Conservation (phyloP, 2,329 filamentous ascomycete genomes). For the Cadophora malorum region DNA sequence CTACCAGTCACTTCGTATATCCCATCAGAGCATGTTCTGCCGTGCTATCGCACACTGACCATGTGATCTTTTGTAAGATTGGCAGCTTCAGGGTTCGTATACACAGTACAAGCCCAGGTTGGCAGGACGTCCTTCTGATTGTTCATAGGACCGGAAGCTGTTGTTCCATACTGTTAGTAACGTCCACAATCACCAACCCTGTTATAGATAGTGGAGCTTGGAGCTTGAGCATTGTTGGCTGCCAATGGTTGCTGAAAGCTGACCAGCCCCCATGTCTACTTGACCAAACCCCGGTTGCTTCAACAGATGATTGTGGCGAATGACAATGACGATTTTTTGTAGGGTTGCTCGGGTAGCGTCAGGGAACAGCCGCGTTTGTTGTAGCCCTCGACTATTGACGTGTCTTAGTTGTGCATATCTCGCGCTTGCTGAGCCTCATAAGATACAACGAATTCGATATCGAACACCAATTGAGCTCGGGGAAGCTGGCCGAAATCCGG, state of each 20-base stretch:
- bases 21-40: conserved; percentile 14
- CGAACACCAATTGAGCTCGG: not conserved
- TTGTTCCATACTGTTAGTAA: conserved; percentile 14
- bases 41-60: conserved; percentile 17
- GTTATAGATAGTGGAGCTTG: conserved; percentile 4
- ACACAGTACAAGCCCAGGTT: conserved; percentile 4
- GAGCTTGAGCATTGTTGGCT: conserved; percentile 9
- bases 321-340: conserved; percentile 9
- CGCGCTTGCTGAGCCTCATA: conserved; percentile 20
- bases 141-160: conserved; percentile 19
- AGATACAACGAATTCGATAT: conserved; percentile 6
- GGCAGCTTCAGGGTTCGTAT: conserved; percentile 14
- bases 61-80: conserved; percentile 27
- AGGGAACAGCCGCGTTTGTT: conserved; percentile 20
- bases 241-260: conserved; percentile 3
- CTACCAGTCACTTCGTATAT: not conserved
- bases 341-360: conserved; percentile 8
- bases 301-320: conserved; percentile 17
- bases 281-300: not conserved
- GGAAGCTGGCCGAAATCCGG: not conserved
- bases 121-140: conserved; percentile 8
- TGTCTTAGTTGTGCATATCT: conserved; percentile 6
- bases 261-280: conserved; percentile 11
- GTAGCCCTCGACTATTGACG: not conserved
- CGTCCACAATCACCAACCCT: conserved; percentile 13